Evolutionary conservation across 495 filamentous ascomycete genomes (phyloP), one percentile per base, ranked within the genome.

Genomic region (Geopyxis carbonaria): DNA sequence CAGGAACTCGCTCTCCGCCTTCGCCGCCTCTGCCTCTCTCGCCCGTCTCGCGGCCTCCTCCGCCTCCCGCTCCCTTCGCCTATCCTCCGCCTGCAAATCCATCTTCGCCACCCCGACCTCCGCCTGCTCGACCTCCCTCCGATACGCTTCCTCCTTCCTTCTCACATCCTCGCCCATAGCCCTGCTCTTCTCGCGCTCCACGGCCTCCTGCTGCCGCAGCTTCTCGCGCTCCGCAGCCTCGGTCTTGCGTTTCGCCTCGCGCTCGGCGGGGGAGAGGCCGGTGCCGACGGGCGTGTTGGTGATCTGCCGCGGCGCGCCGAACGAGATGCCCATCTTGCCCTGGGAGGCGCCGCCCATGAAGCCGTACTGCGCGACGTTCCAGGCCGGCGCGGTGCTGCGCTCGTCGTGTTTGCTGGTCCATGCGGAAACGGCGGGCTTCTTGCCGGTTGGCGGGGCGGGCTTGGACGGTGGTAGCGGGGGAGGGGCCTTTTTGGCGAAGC

Each of bases 291-390:
- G 91, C 22, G 81, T 69, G 45, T 68, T 80, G 1, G 89, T 95
- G 48, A 99, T 95, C 59, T 99, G 91, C 30, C 91, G 69, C 42
- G 84, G 71, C 16, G 73, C 80, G 36, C 91, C 91, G 56, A 94
- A 99, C 4, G 79, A 70, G 45, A 99, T 76, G 14, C 91, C 91
- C 44, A 93, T 73, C 52, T 92, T 95, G 4, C 80, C 87, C 58
- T 99, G 91, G 48, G 80, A 93, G 5, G 91, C 91, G 21, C 91
- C 91, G 34, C 91, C 91, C 81, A 95, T 89, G 59, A 94, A 95
- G 7, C 89, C 87, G 48, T 95, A 99, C 51, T 99, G 91, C 28
- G 87, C 81, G 42, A 95, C 94, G 52, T 99, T 95, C 91, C 91
- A 99, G 19, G 91, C 91, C 1, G 91, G 91, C 3, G 73, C 61